These are phyloP conservation scores for Hymenoscyphus linearis DNA, from an alignment of 2,329 filamentous ascomycete species.

Conservation along the genomic window DNA sequence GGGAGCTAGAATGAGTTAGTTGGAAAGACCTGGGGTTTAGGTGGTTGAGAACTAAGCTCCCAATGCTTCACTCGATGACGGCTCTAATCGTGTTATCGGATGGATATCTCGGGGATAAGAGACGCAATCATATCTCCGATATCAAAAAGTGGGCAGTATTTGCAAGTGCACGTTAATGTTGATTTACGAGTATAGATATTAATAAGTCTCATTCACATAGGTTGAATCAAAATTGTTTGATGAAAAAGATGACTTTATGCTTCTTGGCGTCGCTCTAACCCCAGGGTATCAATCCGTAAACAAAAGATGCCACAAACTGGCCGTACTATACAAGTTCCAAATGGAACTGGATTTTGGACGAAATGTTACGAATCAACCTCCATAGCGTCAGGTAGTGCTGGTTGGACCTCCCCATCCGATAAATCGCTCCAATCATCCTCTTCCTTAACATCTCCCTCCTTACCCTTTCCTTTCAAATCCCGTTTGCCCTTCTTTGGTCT, in stretches of 20 bases:
- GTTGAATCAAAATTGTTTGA: too few species aligned
- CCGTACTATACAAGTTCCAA: background rate
- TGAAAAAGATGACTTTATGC: background rate
- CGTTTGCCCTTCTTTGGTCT: slow-evolving; percentile 8
- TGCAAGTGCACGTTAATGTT: background rate
- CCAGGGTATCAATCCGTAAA: slow-evolving; percentile 25
- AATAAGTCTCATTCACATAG: too few species aligned
- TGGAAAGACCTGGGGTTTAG: background rate
- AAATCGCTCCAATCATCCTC: slow-evolving; percentile 15
- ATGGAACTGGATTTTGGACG: background rate
- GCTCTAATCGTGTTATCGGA: slow-evolving; percentile 1
- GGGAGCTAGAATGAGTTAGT: background rate
- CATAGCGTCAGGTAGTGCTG: background rate
- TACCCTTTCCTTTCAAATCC: slow-evolving; percentile 17
- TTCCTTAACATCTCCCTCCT: slow-evolving; percentile 15
- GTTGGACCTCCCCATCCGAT: slow-evolving; percentile 14
- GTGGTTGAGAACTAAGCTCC: background rate
- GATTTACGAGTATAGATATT: too few species aligned
- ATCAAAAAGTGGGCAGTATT: background rate
- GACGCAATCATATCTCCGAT: background rate
- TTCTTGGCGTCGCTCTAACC: background rate
- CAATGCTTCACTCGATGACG: background rate
- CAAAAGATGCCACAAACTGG: slow-evolving; percentile 17
- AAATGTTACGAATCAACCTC: slow-evolving; percentile 1
- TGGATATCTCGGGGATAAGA: background rate